Base-by-base conservation (phyloP, 768 basidiomycete genomes). In the Boletellus ananas region DNA sequence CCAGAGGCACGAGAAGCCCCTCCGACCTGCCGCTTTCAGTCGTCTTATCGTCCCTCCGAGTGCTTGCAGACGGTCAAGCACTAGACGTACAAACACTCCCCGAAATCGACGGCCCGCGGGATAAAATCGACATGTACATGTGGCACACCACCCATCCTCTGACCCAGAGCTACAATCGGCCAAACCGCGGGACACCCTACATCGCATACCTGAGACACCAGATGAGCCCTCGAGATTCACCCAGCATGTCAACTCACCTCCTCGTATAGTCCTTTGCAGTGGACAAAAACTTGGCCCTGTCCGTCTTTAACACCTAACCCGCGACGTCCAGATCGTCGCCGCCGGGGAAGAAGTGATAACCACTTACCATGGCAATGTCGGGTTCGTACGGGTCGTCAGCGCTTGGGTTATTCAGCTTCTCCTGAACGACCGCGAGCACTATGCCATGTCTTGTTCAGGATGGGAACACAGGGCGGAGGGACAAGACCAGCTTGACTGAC, bases 351-450 rank as follows among this genome's bases (percentile, higher is more conserved):
- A 51, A 14, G 33, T 38, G 4, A 20, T 39, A 40, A 48, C n/a
- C 25, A 71, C 84, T 47, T 63, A 92, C 87, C 29, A 84, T 84
- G 34, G 90, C 90, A 57, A 91, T 87, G 1, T 91, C 89, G 25
- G 90, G 86, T 60, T 91, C 87, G 60, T 90, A 93, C 1, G 90
- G 90, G 63, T 93, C 90, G 60, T 93, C 90, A 16, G 88, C 76
- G 63, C 85, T 88, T 16, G 90, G 90, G 65, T 92, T 90, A 65
- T 91, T 91, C 44, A 93, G 62, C 69, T 93, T 93, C 63, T 91
- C 88, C 65, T 87, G 84, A 51, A 93, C 81, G 42, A 83, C 80
- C 21, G 74, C 72, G 17, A 93, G 77, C 1, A 93, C 90, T 93
- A 50, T 16, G 48, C 49, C 57, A 50, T 20, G 37, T 37, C 49